A percentile compares a stretch with the other conserved stretches of the same genome.
Evolutionary conservation across 495 filamentous ascomycete species (phyloP).

Genomic region (Xylaria bambusicola): DNA sequence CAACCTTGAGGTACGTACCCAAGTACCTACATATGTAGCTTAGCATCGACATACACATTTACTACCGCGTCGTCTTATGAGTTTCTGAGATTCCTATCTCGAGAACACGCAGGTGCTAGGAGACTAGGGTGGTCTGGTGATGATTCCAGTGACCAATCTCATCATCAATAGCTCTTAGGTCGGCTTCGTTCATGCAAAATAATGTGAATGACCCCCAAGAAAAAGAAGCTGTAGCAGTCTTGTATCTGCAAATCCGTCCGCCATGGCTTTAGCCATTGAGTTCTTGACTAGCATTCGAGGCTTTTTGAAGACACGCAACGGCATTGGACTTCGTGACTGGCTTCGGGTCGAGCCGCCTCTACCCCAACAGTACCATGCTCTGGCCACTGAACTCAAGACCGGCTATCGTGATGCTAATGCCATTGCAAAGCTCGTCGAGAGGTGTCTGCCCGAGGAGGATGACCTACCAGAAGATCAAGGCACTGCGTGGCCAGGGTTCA

Average conservation of each 20-base stretch:
- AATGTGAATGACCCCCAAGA: constrained; percentile 7
- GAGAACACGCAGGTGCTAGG: neutral
- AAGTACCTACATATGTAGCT: too few species aligned
- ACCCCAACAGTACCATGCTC: constrained; percentile 63
- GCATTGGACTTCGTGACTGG: constrained; percentile 45
- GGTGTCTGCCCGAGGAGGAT: constrained; percentile 53
- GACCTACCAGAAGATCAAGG: constrained; percentile 49
- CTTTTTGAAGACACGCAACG: constrained; percentile 42
- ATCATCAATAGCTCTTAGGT: neutral
- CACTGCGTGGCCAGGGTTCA: constrained; percentile 72
- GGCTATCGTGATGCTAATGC: constrained; percentile 53
- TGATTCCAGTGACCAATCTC: neutral
- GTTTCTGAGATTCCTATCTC: too few species aligned
- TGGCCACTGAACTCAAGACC: constrained; percentile 65
- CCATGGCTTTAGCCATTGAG: constrained; percentile 41
- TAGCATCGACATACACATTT: too few species aligned
- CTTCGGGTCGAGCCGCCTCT: constrained; percentile 47
- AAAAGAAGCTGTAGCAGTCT: constrained; percentile 6
- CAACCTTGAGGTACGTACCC: too few species aligned
- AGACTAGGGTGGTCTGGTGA: constrained; percentile 1
- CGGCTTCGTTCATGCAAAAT: neutral
- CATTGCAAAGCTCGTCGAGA: constrained; percentile 63
- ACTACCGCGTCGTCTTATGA: too few species aligned
- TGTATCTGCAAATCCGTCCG: neutral
- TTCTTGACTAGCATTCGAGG: constrained; percentile 45